These are phyloP conservation scores for Pulveroboletus sp. DNA, from an alignment of 768 basidiomycete species.

Conservation along the genomic window DNA sequence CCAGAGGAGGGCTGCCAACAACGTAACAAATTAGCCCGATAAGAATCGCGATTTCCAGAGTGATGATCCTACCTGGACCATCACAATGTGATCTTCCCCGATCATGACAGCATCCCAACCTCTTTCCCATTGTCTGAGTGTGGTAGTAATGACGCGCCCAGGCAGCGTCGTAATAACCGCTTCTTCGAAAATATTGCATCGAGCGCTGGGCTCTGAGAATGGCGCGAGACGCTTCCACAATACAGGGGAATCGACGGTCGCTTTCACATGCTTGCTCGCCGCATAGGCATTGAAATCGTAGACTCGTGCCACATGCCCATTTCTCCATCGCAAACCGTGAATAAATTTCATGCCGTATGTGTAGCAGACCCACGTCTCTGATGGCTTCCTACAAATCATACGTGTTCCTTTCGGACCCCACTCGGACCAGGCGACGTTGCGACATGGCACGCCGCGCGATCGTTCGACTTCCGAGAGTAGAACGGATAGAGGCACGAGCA, in stretches of 20 bases:
- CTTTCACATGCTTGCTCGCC: conserved; percentile 12
- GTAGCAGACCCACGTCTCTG: conserved; percentile 36
- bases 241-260: conserved; percentile 4
- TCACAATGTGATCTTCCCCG: conserved; percentile 33
- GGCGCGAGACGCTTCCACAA: conserved; percentile 19
- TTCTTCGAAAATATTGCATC: conserved; percentile 16
- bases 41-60: too few species aligned
- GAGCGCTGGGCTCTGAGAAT: conserved; percentile 5
- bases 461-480: conserved; percentile 23
- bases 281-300: conserved; percentile 35
- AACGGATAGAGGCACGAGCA: conserved; percentile 33
- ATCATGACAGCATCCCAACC: conserved; percentile 35
- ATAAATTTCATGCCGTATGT: conserved; percentile 35
- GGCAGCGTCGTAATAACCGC: conserved; percentile 28
- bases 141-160: conserved; percentile 22
- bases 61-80: conserved; percentile 28
- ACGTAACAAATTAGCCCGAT: neutral
- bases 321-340: conserved; percentile 22
- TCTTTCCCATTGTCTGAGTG: conserved; percentile 9
- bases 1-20: conserved; percentile 8
- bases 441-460: conserved; percentile 3
- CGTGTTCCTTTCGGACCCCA: conserved; percentile 34
- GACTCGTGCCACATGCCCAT: conserved; percentile 17
- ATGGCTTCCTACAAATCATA: conserved; percentile 26
- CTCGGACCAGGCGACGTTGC: conserved; percentile 22